Evolutionary conservation across 1,139 yeast species (phyloP), one percentile per base, ranked within the genome.

Genomic region (Debaryomycetaceae sp.): DNA sequence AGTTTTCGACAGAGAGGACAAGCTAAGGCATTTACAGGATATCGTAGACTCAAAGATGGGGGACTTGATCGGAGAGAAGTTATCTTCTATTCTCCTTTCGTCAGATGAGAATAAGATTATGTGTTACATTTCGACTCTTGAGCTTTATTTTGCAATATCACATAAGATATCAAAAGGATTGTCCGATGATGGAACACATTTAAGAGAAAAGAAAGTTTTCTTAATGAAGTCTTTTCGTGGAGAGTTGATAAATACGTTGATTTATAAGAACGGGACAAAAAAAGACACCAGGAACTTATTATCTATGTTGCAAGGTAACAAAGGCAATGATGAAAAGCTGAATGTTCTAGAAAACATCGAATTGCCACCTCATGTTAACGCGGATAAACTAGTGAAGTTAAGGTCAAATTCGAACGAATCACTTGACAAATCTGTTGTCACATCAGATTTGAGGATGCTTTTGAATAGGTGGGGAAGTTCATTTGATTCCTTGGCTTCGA

Each of bases 351-450:
- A 73, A 43, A 56, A 63, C 30, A 62, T 73, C 23, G 68, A 69
- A 42, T 55, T 73, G n/a, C 78, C 78, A 1, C 65, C 70, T 1
- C 59, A 65, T 44, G 66, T 73, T 8, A 63, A 72, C 49, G 73
- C 72, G 1, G 58, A 50, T 20, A 65, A 62, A 34, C 24, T 48
- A 7, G 36, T 42, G 9, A 34, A 35, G 13, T 34, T 56, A 8
- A 36, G 46, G 4, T 27, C 24, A 41, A 11, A 37, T 31, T 27
- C 36, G n/a, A 14, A 38, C 13, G 24, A 5, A 3, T 23, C 35
- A 5, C 24, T 36, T 2, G 42, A 39, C n/a, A 50, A 44, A 31
- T 40, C 37, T 6, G 37, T 46, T 6, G 57, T 59, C 24, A 30
- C 64, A 1, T 47, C 61, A 3, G 58, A 51, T 37, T 52, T 64